Conservation (phyloP, 805 yeast species). For the Starmerella bombicola region DNA sequence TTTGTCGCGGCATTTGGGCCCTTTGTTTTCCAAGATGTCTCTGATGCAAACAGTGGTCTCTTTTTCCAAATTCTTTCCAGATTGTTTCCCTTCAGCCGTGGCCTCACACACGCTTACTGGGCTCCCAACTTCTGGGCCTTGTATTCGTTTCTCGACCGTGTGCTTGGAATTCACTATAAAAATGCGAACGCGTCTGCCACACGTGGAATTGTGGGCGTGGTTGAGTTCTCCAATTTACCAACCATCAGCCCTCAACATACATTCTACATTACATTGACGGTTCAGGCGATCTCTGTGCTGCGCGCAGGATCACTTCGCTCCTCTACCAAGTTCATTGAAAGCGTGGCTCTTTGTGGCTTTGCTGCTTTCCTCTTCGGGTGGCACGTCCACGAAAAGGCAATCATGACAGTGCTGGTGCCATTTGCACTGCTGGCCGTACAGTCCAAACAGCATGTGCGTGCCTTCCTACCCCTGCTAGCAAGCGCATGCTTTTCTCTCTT, state of each 20-base stretch:
- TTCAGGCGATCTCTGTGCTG: slow-evolving; percentile 63
- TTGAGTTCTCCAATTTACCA: slow-evolving; percentile 68
- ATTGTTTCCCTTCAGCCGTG: slow-evolving; percentile 86
- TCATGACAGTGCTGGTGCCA: slow-evolving; percentile 80
- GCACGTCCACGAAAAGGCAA: slow-evolving; percentile 98
- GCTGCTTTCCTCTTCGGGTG: slow-evolving; percentile 91
- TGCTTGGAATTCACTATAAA: slow-evolving; percentile 32
- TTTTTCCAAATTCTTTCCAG: slow-evolving; percentile 49
- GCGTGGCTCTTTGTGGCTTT: slow-evolving; percentile 78
- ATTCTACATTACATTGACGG: slow-evolving; percentile 67
- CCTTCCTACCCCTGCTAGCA: slow-evolving; percentile 58
- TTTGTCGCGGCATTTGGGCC: slow-evolving; percentile 50
- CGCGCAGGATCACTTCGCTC: not conserved
- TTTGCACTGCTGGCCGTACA: slow-evolving; percentile 60
- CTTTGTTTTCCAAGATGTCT: slow-evolving; percentile 29
- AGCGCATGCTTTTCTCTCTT: slow-evolving; percentile 81
- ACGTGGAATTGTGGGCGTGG: slow-evolving; percentile 86
- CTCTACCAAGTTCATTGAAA: slow-evolving; percentile 55
- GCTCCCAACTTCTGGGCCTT: slow-evolving; percentile 97
- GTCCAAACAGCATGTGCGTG: slow-evolving; percentile 57
- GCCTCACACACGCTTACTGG: slow-evolving; percentile 97
- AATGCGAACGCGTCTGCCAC: slow-evolving; percentile 40
- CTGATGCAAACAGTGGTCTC: slow-evolving; percentile 59
- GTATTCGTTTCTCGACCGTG: slow-evolving; percentile 70
- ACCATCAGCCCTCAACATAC: slow-evolving; percentile 67